Evolutionary conservation across 169 alveolate species (phyloP).

Genomic region (Plasmodium yoelii): DNA sequence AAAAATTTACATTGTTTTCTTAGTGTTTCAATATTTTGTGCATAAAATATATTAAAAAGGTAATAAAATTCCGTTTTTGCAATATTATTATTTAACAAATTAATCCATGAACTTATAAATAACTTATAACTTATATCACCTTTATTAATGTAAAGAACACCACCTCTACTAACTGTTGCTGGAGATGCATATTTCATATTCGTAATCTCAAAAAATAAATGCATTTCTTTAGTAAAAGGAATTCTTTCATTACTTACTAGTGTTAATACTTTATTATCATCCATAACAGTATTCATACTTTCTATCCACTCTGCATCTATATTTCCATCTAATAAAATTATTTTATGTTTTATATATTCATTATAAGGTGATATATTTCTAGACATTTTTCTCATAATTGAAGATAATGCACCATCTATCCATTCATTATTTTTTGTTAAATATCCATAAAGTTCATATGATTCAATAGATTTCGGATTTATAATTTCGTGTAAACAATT

Average conservation of each 20-base stretch:
- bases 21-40: conserved; percentile 80
- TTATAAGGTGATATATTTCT: conserved; percentile 92
- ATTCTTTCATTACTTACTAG: conserved; percentile 96
- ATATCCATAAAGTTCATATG: conserved; percentile 96
- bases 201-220: conserved; percentile 95
- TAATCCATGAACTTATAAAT: conserved; percentile 94
- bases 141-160: conserved; percentile 96
- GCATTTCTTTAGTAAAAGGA: conserved; percentile 95
- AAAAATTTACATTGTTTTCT: conserved; percentile 86
- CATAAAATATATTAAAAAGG: conserved; percentile 90
- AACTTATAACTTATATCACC: conserved; percentile 96
- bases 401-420: conserved; percentile 97
- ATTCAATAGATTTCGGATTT: conserved; percentile 96
- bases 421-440: conserved; percentile 96
- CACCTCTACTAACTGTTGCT: conserved; percentile 98
- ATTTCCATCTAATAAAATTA: conserved; percentile 97
- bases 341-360: conserved; percentile 90
- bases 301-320: conserved; percentile 99
- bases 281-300: conserved; percentile 97
- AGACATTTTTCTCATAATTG: conserved; percentile 95
- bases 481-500: conserved; percentile 93
- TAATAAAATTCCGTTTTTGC: conserved; percentile 92
- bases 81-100: conserved; percentile 88
- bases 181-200: conserved; percentile 97
- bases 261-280: conserved; percentile 97